Percentiles rank a stretch among this genome's conserved stretches.
phyloP scores from a whole-genome alignment of 768 basidiomycete species.

The Termitomyces sp. region DNA sequence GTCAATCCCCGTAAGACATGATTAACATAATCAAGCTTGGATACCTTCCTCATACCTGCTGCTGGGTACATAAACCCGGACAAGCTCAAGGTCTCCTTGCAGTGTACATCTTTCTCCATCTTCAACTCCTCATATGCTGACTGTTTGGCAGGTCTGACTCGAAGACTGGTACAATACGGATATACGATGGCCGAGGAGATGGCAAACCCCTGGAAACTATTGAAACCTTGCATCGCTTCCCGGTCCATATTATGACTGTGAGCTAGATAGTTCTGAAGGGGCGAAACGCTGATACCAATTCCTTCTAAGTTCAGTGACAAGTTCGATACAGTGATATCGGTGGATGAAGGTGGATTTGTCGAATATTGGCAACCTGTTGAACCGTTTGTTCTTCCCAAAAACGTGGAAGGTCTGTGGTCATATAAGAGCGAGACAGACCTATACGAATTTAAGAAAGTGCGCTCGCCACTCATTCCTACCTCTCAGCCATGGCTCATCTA shows the following conservation, averaged over 20 bases:
- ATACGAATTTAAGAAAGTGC: slow-evolving; percentile 97
- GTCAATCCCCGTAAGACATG: slow-evolving; percentile 63
- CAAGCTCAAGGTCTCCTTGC: slow-evolving; percentile 86
- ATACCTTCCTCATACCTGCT: slow-evolving; percentile 81
- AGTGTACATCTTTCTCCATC: slow-evolving; percentile 44
- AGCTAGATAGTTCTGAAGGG: slow-evolving; percentile 21
- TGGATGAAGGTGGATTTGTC: slow-evolving; percentile 90
- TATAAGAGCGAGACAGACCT: slow-evolving; percentile 90
- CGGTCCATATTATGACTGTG: slow-evolving; percentile 89
- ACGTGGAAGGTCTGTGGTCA: slow-evolving; percentile 76
- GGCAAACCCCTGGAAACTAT: slow-evolving; percentile 73
- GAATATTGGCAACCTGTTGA: slow-evolving; percentile 95
- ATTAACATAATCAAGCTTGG: slow-evolving; percentile 95
- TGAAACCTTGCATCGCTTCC: slow-evolving; percentile 74
- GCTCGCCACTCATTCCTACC: neutral
- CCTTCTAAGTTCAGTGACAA: slow-evolving; percentile 74
- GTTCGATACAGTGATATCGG: slow-evolving; percentile 89
- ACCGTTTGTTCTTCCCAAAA: slow-evolving; percentile 80
- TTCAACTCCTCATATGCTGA: slow-evolving; percentile 9
- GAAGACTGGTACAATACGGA: slow-evolving; percentile 63
- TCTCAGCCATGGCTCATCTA: neutral
- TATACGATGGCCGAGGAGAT: slow-evolving; percentile 91
- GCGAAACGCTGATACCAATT: neutral
- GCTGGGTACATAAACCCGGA: slow-evolving; percentile 91
- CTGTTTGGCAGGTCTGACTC: slow-evolving; percentile 63